A percentile compares a stretch with the other conserved stretches of the same genome.
Conservation (phyloP, 352 stramenopile genomes). For the Pythium monospermum region DNA sequence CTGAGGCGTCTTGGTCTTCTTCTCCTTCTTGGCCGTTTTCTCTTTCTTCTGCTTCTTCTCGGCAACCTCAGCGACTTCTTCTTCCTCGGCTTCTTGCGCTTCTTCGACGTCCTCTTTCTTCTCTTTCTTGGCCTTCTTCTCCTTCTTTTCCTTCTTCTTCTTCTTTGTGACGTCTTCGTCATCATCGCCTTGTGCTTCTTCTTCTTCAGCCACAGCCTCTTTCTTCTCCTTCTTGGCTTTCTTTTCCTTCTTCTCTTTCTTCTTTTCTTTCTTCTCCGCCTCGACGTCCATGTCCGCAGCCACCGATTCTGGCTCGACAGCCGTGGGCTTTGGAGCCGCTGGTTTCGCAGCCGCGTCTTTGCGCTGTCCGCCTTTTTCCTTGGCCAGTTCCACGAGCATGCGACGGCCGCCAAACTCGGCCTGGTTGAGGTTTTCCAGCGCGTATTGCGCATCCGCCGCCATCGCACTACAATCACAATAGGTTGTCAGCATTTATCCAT, state of each 20-base stretch:
- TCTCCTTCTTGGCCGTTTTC: constrained; percentile 6
- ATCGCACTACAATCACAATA: constrained; percentile 43
- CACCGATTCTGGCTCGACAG: constrained; percentile 10
- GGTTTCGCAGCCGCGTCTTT: constrained; percentile 8
- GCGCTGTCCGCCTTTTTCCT: constrained; percentile 48
- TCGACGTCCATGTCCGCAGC: constrained; percentile 10
- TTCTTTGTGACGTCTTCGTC: constrained; percentile 21
- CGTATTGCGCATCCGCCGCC: constrained; percentile 57
- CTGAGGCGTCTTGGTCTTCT: constrained; percentile 13
- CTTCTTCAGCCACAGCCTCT: constrained; percentile 8
- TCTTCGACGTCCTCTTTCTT: constrained; percentile 4
- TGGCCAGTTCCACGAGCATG: constrained; percentile 70
- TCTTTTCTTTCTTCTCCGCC: constrained; percentile 24
- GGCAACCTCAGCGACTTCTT: not conserved
- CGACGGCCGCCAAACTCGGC: constrained; percentile 71
- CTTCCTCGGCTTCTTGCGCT: not conserved
- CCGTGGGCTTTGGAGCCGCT: constrained; percentile 17
- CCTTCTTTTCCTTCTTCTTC: constrained; percentile 30
- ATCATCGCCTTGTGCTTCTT: constrained; percentile 10
- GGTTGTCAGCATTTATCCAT: constrained; percentile 2
- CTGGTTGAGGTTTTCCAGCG: constrained; percentile 73
- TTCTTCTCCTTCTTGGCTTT: constrained; percentile 4
- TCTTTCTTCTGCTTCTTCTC: constrained; percentile 19
- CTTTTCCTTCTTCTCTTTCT: constrained; percentile 22
- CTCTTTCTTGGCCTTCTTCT: constrained; percentile 14